Base-by-base conservation (phyloP, 257 asterid species). In the Solanum ahanhuiri region DNA sequence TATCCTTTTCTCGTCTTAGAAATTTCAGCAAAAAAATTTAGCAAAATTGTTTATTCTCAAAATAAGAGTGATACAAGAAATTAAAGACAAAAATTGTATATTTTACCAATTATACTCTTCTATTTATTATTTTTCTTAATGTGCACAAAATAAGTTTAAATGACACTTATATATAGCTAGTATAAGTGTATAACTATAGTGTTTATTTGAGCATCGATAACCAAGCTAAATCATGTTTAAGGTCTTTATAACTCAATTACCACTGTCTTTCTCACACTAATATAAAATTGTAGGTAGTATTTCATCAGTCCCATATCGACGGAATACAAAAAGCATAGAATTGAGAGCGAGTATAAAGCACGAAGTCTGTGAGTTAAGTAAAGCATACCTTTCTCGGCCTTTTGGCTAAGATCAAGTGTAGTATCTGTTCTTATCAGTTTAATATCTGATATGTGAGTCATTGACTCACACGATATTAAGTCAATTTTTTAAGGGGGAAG, bases 331-430 rank as follows among this genome's bases (percentile, higher is more conserved):
- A 23, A 6, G 34, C 4, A 64, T 1, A 64, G 8, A 64, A 28
- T 5, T 64, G 34, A 64, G 17, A 11, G 34, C 2, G 8, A 64
- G 18, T 0, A 0, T 12, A 64, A 25, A 64, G 11, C 0, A 64
- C 8, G 18, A 64, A 12, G 34, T 23, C 18, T 8, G 18, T 23
- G 2, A 11, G 71, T 0, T 5, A 10, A 10, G 1, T 2, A 4
- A n/a, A n/a, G 22, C 89, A 86, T 88, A 88, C 89, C 87, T 88
- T 90, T 88, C 92, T 90, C 88, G 88, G 86, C 89, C 89, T 85
- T 90, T 88, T 88, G 90, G 92, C 90, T 90, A 88, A 90, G 91
- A 69, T 30, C 41, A 75, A 75, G 82, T 39, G 57, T 37, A 75
- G 57, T 75, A 37, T 75, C 1, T 37, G 57, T 37, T 37, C 57